phyloP scores from a whole-genome alignment of 2,329 filamentous ascomycete species.

The Stemphylium lycopersici region DNA sequence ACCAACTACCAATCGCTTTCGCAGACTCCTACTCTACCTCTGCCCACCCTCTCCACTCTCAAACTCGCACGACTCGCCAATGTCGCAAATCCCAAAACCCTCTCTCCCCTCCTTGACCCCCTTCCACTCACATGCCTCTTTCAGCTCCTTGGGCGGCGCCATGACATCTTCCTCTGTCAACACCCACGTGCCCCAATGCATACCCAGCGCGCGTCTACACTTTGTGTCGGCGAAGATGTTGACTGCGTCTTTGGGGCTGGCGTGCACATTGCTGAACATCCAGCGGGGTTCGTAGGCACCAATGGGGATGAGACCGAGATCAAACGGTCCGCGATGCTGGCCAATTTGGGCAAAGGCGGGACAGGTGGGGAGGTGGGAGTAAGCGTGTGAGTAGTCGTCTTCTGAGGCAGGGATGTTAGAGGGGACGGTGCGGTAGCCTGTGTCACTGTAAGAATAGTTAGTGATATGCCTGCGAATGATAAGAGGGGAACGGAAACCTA shows the following conservation, averaged over 20 bases:
- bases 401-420: constrained; percentile 61
- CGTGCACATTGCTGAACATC: constrained; percentile 82
- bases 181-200: constrained; percentile 91
- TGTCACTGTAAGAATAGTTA: constrained; percentile 66
- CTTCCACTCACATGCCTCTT: constrained; percentile 71
- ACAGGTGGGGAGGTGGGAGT: constrained; percentile 69
- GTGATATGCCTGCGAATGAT: constrained; percentile 24
- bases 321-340: constrained; percentile 79
- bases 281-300: constrained; percentile 80
- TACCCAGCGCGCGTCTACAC: constrained; percentile 79
- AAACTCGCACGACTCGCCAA: constrained; percentile 78
- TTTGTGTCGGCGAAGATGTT: constrained; percentile 87
- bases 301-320: constrained; percentile 90
- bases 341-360: constrained; percentile 89
- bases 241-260: constrained; percentile 84
- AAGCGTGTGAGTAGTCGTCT: constrained; percentile 75
- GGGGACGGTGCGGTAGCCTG: constrained; percentile 83
- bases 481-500: constrained; percentile 37
- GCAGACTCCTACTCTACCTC: not conserved
- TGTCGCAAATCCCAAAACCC: constrained; percentile 84
- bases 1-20: not conserved
- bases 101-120: constrained; percentile 79
- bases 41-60: constrained; percentile 12
- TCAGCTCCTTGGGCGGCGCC: constrained; percentile 77
- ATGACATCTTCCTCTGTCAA: constrained; percentile 83